Conservation (phyloP, 345 rosid species). For the Conringia planisiliqua region DNA sequence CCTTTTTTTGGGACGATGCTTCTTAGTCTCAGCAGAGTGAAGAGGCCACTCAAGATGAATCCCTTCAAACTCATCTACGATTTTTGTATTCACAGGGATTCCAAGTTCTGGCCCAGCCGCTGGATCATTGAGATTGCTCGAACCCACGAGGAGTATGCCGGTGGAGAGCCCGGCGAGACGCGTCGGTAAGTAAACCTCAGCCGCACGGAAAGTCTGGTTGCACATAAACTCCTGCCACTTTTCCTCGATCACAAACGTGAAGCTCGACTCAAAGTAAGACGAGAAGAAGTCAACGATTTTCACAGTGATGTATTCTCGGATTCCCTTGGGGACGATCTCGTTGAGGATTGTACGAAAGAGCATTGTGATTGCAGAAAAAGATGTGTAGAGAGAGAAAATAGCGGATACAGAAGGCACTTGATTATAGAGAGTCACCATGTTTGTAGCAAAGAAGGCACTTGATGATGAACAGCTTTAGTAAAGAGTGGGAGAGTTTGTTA, state of each 20-base stretch:
- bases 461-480: neutral
- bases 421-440: conserved; percentile 22
- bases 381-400: conserved; percentile 29
- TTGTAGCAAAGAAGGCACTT: neutral
- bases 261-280: conserved; percentile 15
- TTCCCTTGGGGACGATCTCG: conserved; percentile 21
- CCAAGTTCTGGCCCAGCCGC: neutral
- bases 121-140: conserved; percentile 20
- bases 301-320: conserved; percentile 10
- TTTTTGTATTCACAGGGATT: conserved; percentile 23
- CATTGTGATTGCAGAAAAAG: conserved; percentile 30
- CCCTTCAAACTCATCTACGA: conserved; percentile 26
- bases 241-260: conserved; percentile 33
- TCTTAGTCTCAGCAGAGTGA: conserved; percentile 20
- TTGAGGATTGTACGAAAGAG: conserved; percentile 25
- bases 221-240: conserved; percentile 13
- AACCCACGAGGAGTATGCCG: conserved; percentile 24
- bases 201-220: conserved; percentile 31
- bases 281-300: conserved; percentile 16
- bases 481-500: neutral
- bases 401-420: conserved; percentile 29
- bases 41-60: conserved; percentile 33
- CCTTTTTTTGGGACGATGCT: conserved; percentile 19
- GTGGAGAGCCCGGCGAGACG: conserved; percentile 23
- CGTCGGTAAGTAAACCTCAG: conserved; percentile 27